Base-by-base conservation (phyloP, 2,329 filamentous ascomycete species). In the Sclerotinia trifoliorum region DNA sequence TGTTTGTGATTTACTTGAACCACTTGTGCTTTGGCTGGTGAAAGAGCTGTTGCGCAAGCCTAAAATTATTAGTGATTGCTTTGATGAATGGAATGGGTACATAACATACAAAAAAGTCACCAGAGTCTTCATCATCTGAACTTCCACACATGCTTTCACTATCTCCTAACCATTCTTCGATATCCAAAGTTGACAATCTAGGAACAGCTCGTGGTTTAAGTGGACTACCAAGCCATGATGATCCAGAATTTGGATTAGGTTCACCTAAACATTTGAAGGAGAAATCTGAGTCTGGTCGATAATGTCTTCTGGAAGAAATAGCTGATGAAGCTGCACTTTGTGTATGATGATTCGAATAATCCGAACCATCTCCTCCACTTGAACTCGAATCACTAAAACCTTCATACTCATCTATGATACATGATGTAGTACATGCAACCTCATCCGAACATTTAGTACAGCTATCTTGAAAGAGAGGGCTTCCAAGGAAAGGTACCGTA, bases 131-230 rank as follows among this genome's bases (percentile, higher is more conserved):
- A 52, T 68, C 35, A 7, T 72, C 72, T 32, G 58, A 61, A 26
- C 67, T 70, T 26, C 58, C 65, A 44, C 65, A 66, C 65, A 66
- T 66, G 51, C 70, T 72, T 2, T 29, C 57, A 7, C 70, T 68
- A 51, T 75, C 71, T 61, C 70, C 73, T 8, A 74, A 67, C 74
- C 72, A 75, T 48, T 71, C 73, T 56, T 75, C 71, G 10, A 73
- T 70, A 55, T 70, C 67, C 44, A 48, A 42, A 57, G 29, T 71
- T 56, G 35, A 68, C 5, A 35, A 44, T 42, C 61, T 35, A 21
- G 49, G 57, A n/a, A 21, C 51, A 32, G 49, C 56, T n/a, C 66
- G 62, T 5, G 52, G 32, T 51, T 54, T 66, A 6, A 68, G 35
- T 7, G 70, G 66, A 49, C 56, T 72, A n/a, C 65, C 64, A 46